Conservation (phyloP, 208 protist species). For the Trypanosoma theileri region DNA sequence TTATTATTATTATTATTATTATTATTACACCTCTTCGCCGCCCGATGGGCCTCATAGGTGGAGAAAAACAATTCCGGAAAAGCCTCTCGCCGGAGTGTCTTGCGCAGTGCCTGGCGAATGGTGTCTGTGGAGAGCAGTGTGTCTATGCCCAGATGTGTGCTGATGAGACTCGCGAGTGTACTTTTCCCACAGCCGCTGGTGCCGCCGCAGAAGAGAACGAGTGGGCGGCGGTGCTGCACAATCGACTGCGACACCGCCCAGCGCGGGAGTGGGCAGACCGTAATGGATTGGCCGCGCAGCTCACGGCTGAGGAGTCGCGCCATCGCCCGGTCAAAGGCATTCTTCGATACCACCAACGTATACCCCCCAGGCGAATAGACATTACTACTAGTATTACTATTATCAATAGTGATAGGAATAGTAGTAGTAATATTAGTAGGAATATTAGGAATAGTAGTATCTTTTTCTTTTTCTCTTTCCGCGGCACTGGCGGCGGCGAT, state of each 20-base stretch:
- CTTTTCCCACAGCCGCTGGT: conserved; percentile 93
- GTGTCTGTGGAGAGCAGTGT: conserved; percentile 92
- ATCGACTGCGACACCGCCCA: conserved; percentile 37
- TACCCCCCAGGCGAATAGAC: not conserved
- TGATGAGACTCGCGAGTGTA: conserved; percentile 82
- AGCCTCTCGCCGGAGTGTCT: conserved; percentile 28
- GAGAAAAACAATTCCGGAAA: conserved; percentile 60
- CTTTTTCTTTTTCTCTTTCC: not conserved
- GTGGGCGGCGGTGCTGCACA: conserved; percentile 53
- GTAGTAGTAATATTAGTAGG: not conserved
- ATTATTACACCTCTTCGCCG: not conserved
- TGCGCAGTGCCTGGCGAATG: conserved; percentile 84
- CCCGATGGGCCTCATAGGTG: conserved; percentile 60
- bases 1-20: not conserved
- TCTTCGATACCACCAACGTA: conserved; percentile 10
- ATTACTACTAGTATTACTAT: too few relatives aligned
- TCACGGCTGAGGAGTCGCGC: conserved; percentile 26
- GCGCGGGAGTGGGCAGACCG: conserved; percentile 35
- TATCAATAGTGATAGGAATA: not conserved
- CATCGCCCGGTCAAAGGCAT: conserved; percentile 23
- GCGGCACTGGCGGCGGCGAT: not conserved
- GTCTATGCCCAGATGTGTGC: conserved; percentile 73
- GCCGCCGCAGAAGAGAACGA: conserved; percentile 89
- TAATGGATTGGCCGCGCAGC: conserved; percentile 52
- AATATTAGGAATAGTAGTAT: not conserved